Evolutionary conservation across 2,329 filamentous ascomycete genomes (phyloP).

Genomic region (Claviceps sp.): DNA sequence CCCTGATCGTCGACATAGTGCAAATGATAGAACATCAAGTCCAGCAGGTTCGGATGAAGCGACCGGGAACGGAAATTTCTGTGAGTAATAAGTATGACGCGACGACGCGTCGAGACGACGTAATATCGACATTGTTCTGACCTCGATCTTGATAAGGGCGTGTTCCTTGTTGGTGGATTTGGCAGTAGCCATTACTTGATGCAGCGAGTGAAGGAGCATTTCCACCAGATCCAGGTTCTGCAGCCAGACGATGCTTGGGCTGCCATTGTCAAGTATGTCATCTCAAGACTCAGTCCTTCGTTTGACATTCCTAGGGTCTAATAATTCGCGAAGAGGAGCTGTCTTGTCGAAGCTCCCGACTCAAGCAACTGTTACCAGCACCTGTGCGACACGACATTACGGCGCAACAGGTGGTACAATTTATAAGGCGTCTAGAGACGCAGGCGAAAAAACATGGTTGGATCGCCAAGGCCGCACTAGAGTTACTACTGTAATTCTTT

Average conservation of each 20-base stretch:
- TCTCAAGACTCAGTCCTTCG: neutral
- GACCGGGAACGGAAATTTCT: too few relatives aligned
- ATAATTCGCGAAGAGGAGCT: neutral
- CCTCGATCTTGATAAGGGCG: neutral
- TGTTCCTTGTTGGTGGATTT: constrained; percentile 4
- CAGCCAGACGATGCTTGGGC: constrained; percentile 4
- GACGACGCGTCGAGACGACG: too few relatives aligned
- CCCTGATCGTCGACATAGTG: too few relatives aligned
- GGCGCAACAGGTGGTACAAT: fast-evolving
- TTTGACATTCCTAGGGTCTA: too few relatives aligned
- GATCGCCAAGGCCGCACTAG: neutral
- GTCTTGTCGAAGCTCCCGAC: constrained; percentile 1
- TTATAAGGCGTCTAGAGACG: neutral
- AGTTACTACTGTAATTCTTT: neutral
- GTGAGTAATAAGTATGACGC: too few relatives aligned
- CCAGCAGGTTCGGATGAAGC: too few relatives aligned
- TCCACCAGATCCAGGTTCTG: neutral
- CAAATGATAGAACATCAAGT: too few relatives aligned
- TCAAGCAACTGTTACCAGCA: neutral
- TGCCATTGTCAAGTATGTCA: constrained; percentile 3
- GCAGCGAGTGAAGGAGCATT: neutral
- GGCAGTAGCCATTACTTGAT: constrained; percentile 3
- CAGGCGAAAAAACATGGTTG: neutral
- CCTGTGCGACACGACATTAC: constrained; percentile 1
- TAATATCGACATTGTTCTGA: neutral